Percentiles rank a stretch among this genome's conserved stretches.
phyloP scores from a whole-genome alignment of 495 filamentous ascomycete species.

The Podospora didyma region DNA sequence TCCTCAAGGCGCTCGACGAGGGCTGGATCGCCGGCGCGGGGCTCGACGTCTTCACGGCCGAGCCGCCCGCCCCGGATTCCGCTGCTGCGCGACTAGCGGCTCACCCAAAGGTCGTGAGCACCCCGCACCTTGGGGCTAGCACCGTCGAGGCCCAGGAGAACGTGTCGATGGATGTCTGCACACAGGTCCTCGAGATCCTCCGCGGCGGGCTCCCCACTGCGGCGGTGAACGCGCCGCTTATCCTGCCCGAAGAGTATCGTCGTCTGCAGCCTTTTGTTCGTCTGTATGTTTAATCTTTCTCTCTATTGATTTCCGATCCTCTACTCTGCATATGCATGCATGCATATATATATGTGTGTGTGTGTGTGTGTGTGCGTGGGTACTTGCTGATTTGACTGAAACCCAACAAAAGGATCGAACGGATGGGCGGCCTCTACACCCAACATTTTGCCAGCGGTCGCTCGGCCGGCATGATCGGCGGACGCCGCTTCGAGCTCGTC shows the following conservation, averaged over 20 bases:
- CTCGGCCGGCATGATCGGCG: conserved; percentile 31
- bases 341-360: no score
- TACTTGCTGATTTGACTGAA: no score
- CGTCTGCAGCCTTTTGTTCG: conserved; percentile 66
- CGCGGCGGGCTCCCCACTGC: conserved; percentile 61
- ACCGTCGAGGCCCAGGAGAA: conserved; percentile 77
- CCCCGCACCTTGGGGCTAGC: conserved; percentile 68
- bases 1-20: conserved; percentile 60
- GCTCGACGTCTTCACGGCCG: conserved; percentile 69
- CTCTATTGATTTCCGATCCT: background rate
- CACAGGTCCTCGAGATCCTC: conserved; percentile 65
- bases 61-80: conserved; percentile 52
- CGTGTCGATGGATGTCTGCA: conserved; percentile 69
- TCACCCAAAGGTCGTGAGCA: conserved; percentile 63
- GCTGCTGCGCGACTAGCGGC: conserved; percentile 51
- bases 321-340: no score
- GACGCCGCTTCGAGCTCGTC: conserved; percentile 62
- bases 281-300: conserved; percentile 27
- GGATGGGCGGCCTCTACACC: conserved; percentile 66
- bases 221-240: conserved; percentile 70
- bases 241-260: conserved; percentile 66
- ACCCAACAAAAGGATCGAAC: conserved; percentile 53
- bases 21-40: conserved; percentile 69
- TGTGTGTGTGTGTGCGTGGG: no score
- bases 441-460: conserved; percentile 55